phyloP scores from a whole-genome alignment of 495 filamentous ascomycete species.

The Neurospora tetrasperma region DNA sequence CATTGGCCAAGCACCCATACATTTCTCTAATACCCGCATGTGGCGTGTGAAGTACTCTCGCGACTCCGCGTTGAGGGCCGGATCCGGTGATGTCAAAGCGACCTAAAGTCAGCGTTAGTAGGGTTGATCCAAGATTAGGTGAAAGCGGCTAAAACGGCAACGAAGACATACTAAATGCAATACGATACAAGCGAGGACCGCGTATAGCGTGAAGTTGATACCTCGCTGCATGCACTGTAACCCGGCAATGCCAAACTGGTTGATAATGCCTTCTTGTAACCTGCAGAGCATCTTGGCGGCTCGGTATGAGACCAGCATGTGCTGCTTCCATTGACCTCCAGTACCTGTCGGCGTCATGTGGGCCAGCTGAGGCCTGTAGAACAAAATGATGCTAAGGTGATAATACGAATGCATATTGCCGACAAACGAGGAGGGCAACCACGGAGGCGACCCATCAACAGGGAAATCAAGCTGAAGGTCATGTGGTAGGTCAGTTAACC shows the following conservation, averaged over 20 bases:
- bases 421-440: constrained; percentile 80
- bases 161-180: constrained; percentile 71
- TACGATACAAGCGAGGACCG: constrained; percentile 85
- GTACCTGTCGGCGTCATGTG: constrained; percentile 61
- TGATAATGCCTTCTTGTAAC: constrained; percentile 77
- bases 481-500: constrained; percentile 66
- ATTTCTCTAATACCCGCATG: constrained; percentile 89
- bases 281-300: constrained; percentile 84
- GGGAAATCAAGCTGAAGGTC: constrained; percentile 76
- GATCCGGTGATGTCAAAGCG: constrained; percentile 88
- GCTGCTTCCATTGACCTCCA: constrained; percentile 73
- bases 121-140: neutral
- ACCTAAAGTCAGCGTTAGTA: constrained; percentile 42
- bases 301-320: constrained; percentile 78
- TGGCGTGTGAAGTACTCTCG: constrained; percentile 88
- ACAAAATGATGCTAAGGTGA: constrained; percentile 76
- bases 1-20: constrained; percentile 77
- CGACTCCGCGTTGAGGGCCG: constrained; percentile 74
- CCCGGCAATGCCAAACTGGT: constrained; percentile 67
- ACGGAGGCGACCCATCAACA: constrained; percentile 68
- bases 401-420: constrained; percentile 92
- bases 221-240: constrained; percentile 89
- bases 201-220: constrained; percentile 92
- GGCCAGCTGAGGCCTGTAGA: constrained; percentile 78
- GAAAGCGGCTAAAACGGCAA: neutral